Evolutionary conservation across 2,329 filamentous ascomycete species (phyloP).

Genomic region (Apiospora pterosperma): DNA sequence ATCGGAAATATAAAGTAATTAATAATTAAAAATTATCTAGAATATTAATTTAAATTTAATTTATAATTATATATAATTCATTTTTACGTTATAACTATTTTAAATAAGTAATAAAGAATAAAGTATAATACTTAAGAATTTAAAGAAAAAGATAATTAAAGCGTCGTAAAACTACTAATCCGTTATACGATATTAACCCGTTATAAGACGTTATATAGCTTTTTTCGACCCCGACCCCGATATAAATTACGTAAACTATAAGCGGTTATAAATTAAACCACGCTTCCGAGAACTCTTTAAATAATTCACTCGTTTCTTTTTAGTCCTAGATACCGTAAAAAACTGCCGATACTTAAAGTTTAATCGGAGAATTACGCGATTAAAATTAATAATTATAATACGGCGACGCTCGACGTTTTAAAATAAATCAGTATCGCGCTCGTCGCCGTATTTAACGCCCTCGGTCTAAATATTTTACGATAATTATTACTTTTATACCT

Average conservation of each 20-base stretch:
- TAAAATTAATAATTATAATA: conserved; percentile 9
- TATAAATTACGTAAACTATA: not conserved
- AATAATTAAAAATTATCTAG: not conserved
- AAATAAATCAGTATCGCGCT: conserved; percentile 15
- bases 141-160: no score
- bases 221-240: no score
- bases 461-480: conserved; percentile 9
- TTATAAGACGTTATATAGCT: no score
- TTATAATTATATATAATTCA: no score
- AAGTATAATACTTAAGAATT: no score
- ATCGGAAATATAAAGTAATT: not conserved
- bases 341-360: not conserved
- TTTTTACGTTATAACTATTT: no score
- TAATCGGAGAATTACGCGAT: not conserved
- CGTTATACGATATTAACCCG: no score
- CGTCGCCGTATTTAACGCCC: conserved; percentile 17
- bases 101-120: no score
- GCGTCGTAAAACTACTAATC: no score
- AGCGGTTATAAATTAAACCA: not conserved
- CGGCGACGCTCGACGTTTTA: conserved; percentile 18
- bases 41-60: no score
- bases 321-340: not conserved
- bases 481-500: conserved; percentile 10
- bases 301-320: not conserved
- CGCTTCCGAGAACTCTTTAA: not conserved